Percentiles rank a stretch among this genome's conserved stretches.
phyloP scores from a whole-genome alignment of 225 moss, liverwort and hornwort genomes.

The Climacium dendroides region DNA sequence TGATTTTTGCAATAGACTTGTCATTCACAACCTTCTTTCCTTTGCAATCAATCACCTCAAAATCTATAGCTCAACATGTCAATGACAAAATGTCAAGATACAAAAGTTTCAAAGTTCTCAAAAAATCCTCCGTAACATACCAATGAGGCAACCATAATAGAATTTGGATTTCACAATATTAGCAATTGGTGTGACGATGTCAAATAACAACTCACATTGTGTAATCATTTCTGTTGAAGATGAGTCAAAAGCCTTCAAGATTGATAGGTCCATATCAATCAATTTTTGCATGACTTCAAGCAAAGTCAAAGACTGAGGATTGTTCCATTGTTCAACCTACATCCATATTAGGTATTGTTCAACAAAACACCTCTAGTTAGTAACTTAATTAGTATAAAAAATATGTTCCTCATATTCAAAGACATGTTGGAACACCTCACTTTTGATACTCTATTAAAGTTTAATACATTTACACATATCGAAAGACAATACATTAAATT shows the following conservation, averaged over 20 bases:
- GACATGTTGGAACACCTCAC: background rate
- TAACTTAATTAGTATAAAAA: background rate
- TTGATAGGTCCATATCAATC: background rate
- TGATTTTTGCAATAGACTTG: background rate
- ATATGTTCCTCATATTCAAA: background rate
- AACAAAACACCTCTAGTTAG: background rate
- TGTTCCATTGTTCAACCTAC: conserved; percentile 8
- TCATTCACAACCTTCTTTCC: background rate
- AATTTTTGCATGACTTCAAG: background rate
- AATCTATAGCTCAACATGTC: background rate
- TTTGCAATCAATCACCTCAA: background rate
- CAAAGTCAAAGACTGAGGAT: background rate
- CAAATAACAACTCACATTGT: background rate
- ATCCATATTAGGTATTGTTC: background rate
- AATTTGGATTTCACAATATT: background rate
- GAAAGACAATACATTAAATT: background rate
- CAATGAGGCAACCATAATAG: background rate
- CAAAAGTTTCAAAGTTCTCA: background rate
- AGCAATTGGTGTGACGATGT: background rate
- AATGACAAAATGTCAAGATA: background rate
- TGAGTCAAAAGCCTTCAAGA: background rate
- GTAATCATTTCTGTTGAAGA: background rate
- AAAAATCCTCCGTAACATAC: background rate
- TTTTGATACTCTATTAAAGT: background rate
- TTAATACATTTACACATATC: background rate